phyloP scores from a whole-genome alignment of 345 rosid genomes.

The Zanthoxylum bungeanum region DNA sequence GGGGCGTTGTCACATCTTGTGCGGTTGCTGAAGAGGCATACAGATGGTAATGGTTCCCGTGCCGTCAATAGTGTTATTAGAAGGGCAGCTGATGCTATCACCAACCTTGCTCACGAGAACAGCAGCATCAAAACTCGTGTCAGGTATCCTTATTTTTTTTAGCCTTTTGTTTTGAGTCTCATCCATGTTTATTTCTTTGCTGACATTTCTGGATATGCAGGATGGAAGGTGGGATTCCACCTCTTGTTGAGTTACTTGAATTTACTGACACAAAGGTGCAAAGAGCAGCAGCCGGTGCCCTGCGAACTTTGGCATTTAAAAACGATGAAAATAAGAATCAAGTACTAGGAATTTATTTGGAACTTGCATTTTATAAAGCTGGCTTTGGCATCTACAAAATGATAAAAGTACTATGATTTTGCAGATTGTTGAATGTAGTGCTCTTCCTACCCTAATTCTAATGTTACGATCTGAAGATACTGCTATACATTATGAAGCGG shows the following conservation, averaged over 20 bases:
- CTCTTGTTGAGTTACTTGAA: constrained; percentile 92
- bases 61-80: constrained; percentile 86
- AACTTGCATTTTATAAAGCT: constrained; percentile 14
- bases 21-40: constrained; percentile 70
- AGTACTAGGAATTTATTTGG: constrained; percentile 36
- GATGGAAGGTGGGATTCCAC: constrained; percentile 94
- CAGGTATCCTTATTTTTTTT: constrained; percentile 58
- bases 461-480: constrained; percentile 97
- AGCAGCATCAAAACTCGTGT: constrained; percentile 94
- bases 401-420: constrained; percentile 18
- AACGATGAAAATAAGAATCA: constrained; percentile 92
- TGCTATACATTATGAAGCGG: constrained; percentile 99
- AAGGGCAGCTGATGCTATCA: constrained; percentile 98
- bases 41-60: constrained; percentile 57
- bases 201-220: constrained; percentile 38
- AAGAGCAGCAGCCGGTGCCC: constrained; percentile 98
- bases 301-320: constrained; percentile 95
- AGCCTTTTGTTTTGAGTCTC: constrained; percentile 5
- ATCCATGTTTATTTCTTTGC: constrained; percentile 16
- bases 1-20: constrained; percentile 90
- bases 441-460: constrained; percentile 89
- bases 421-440: constrained; percentile 94
- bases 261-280: constrained; percentile 86
- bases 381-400: constrained; percentile 9
- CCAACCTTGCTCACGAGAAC: constrained; percentile 98